phyloP scores from a whole-genome alignment of 345 rosid genomes.

The Cardamine occulta region DNA sequence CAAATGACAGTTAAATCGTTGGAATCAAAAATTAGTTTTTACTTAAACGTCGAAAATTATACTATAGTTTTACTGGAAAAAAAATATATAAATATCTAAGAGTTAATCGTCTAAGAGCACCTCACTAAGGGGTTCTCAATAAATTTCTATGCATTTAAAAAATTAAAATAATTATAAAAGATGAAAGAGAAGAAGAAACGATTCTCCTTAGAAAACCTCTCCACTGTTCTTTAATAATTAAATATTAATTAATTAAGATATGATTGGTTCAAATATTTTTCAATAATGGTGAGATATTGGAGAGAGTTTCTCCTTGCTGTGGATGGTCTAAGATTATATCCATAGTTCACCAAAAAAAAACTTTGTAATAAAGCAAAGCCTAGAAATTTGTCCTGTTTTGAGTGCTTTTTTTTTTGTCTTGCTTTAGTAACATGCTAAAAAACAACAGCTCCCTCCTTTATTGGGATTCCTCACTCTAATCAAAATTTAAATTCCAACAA shows the following conservation, averaged over 20 bases:
- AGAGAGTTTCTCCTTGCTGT: too few species aligned
- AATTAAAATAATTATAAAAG: too few species aligned
- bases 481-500: neutral
- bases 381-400: slow-evolving; percentile 51
- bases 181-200: too few species aligned
- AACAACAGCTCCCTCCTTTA: slow-evolving; percentile 50
- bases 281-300: too few species aligned
- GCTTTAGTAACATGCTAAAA: slow-evolving; percentile 87
- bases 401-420: slow-evolving; percentile 64
- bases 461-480: slow-evolving; percentile 73
- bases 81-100: too few species aligned
- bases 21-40: neutral
- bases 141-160: too few species aligned
- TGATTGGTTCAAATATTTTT: too few species aligned
- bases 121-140: too few species aligned
- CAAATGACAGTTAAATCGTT: neutral
- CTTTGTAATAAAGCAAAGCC: slow-evolving; percentile 42
- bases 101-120: neutral
- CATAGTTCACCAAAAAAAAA: neutral
- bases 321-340: neutral
- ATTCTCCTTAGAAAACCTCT: too few species aligned
- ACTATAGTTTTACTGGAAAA: neutral
- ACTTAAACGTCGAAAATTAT: neutral
- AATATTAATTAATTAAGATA: too few species aligned
- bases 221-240: too few species aligned